Conservation (phyloP, 1,139 yeast genomes). For the Hyphopichia khmerensis region DNA sequence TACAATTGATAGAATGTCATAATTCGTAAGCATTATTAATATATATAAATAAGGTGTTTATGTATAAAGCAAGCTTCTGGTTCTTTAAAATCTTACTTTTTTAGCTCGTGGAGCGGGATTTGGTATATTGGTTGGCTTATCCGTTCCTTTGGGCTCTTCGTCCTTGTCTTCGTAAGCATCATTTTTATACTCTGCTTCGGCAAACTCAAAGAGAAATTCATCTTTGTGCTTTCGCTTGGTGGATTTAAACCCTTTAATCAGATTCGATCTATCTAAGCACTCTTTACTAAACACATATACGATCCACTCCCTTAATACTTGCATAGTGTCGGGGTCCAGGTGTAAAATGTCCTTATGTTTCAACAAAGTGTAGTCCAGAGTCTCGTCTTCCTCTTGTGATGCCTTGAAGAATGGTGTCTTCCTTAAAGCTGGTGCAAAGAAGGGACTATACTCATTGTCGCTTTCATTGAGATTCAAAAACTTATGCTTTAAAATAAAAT, state of each 20-base stretch:
- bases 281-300: constrained; percentile 44
- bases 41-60: too few species aligned
- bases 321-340: neutral
- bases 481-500: constrained; percentile 50
- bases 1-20: neutral
- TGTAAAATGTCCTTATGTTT: constrained; percentile 17
- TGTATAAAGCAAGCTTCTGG: neutral
- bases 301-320: constrained; percentile 32
- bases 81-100: constrained; percentile 23
- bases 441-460: constrained; percentile 31
- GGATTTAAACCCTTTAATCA: constrained; percentile 23
- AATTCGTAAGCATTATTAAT: constrained; percentile 1
- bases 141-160: constrained; percentile 2
- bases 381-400: constrained; percentile 10
- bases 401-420: neutral
- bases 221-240: constrained; percentile 19
- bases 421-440: constrained; percentile 19
- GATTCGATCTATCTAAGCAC: constrained; percentile 36
- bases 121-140: neutral
- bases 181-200: constrained; percentile 12
- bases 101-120: constrained; percentile 8
- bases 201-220: constrained; percentile 17
- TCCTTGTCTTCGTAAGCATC: constrained; percentile 6
- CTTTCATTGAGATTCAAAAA: constrained; percentile 34
- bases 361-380: constrained; percentile 20